Evolutionary conservation across 2,329 filamentous ascomycete genomes (phyloP), one percentile per base, ranked within the genome.

Genomic region (Trichoderma sp.): DNA sequence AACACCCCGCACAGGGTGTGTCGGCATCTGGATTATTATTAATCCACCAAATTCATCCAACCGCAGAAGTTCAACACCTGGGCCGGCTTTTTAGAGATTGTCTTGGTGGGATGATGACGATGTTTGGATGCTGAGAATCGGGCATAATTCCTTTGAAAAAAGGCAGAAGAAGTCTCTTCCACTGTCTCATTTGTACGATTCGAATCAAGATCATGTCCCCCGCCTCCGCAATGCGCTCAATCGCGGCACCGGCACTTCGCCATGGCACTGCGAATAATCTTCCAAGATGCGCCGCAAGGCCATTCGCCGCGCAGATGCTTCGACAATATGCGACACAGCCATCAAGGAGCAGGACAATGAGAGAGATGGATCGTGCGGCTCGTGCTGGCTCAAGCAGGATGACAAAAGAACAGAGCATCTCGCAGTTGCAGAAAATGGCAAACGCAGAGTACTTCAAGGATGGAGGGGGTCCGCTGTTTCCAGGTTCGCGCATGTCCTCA

Each of bases 401-500:
- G 63, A 76, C 75, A n/a, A 73, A 70, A 32, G 74, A 80, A 32
- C 76, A 78, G 70, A 79, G 74, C 66, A 80, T 81, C 76, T 77
- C 78, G 67, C 71, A 75, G 21, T 76, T 80, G 58, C 78, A 81
- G 53, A 79, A 76, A 73, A 71, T 62, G 66, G 77, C 80, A 26
- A 78, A 80, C 39, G 72, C 75, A 43, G 79, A 81, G 60, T 80
- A 80, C 47, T 81, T 81, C n/a, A 77, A 75, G 65, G 74, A 77
- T 14, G 80, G 79, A 6, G 77, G 77, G 18, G 80, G 79, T 0
- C 80, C 79, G 64, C 72, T 82, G n/a, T 80, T 81, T 69, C 80
- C 80, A 71, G 79, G 80, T 80, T 66, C 14, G 74, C 56, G 8
- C 9, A 12, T n/a, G 11, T 11, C 61, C 56, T 15, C 9, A 12